These are phyloP conservation scores for Zygosaccharomyces siamensis DNA, from an alignment of 805 yeast genomes.

Conservation along the genomic window DNA sequence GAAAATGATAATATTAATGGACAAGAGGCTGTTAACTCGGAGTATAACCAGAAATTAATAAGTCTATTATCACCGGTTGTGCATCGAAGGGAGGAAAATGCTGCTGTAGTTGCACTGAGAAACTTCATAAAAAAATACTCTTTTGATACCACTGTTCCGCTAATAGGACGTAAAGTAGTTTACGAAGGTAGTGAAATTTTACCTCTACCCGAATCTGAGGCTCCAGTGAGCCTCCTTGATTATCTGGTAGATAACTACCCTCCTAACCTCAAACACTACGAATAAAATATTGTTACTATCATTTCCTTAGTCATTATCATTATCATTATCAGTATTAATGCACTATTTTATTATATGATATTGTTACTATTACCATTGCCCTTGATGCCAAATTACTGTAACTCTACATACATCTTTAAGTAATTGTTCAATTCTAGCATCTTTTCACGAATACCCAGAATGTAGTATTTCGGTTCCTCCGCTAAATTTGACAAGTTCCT, in stretches of 20 bases:
- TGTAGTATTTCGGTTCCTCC: slow-evolving; percentile 23
- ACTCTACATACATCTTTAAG: slow-evolving; percentile 6
- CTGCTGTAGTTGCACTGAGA: slow-evolving; percentile 25
- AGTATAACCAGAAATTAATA: slow-evolving; percentile 21
- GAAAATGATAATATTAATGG: slow-evolving; percentile 5
- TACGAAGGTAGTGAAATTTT: slow-evolving; percentile 23
- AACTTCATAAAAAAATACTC: slow-evolving; percentile 26
- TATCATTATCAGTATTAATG: not conserved
- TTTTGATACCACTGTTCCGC: slow-evolving; percentile 20
- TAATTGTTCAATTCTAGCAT: slow-evolving; percentile 12
- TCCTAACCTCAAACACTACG: slow-evolving; percentile 13
- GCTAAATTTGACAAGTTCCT: slow-evolving; percentile 4
- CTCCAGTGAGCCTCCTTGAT: slow-evolving; percentile 13
- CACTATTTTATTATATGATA: not conserved
- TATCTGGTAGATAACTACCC: slow-evolving; percentile 16
- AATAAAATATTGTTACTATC: slow-evolving; percentile 1
- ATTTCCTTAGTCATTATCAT: not conserved
- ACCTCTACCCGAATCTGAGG: slow-evolving; percentile 19
- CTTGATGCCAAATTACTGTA: not conserved
- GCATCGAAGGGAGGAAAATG: slow-evolving; percentile 20
- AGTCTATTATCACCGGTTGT: slow-evolving; percentile 22
- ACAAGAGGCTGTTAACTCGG: slow-evolving; percentile 6
- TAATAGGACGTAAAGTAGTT: slow-evolving; percentile 25
- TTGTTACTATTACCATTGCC: not conserved
- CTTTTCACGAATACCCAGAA: slow-evolving; percentile 28